Percentiles rank a stretch among this genome's conserved stretches.
Evolutionary conservation across 192 early-diverging fungal species (phyloP).

Genomic region (Coemansia asiatica): DNA sequence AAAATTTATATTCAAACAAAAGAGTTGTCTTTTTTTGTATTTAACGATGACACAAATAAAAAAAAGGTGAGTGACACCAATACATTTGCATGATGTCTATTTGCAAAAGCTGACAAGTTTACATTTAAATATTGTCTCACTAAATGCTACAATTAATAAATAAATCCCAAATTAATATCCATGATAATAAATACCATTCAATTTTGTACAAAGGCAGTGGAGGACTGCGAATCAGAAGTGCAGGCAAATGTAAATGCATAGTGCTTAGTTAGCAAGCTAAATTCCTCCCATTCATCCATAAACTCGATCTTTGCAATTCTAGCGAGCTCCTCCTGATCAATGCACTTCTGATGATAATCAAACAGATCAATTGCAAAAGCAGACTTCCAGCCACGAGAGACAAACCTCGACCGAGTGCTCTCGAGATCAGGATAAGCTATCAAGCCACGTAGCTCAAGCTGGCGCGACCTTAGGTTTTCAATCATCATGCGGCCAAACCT

Average conservation of each 20-base stretch:
- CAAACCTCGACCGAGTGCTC: conserved; percentile 68
- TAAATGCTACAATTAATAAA: no score
- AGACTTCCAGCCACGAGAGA: conserved; percentile 59
- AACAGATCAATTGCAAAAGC: conserved; percentile 61
- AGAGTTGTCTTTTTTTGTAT: no score
- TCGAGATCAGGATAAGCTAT: conserved; percentile 73
- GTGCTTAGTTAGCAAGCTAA: conserved; percentile 76
- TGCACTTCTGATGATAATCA: conserved; percentile 27
- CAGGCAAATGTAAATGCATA: conserved; percentile 81
- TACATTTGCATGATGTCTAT: no score
- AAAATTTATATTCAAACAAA: no score
- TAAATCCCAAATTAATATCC: no score
- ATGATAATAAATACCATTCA: no score
- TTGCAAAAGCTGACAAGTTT: no score
- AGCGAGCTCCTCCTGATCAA: conserved; percentile 18
- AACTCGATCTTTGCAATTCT: conserved; percentile 77
- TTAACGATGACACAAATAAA: no score
- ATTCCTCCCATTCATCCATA: conserved; percentile 93
- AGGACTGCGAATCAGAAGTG: neutral
- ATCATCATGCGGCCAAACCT: conserved; percentile 93
- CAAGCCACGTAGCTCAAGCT: conserved; percentile 79
- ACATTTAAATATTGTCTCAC: no score
- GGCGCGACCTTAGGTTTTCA: conserved; percentile 72
- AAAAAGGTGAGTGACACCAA: no score
- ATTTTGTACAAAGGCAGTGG: neutral